Conservation (phyloP, 495 filamentous ascomycete species). For the Trichocladium uniseriatum region DNA sequence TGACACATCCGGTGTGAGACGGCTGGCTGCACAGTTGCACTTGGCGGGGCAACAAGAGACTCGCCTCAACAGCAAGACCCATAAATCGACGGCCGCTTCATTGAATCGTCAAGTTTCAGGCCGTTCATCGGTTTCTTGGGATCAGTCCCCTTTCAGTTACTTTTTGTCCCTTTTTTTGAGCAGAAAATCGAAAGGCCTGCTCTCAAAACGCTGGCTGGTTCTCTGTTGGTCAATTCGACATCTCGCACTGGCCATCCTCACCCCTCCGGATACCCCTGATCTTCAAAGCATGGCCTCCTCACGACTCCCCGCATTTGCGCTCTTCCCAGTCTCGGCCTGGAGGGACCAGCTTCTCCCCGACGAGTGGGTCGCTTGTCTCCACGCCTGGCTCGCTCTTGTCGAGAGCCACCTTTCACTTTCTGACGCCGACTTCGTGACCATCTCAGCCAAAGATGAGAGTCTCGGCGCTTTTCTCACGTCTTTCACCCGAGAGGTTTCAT, state of each 20-base stretch:
- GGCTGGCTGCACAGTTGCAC: neutral
- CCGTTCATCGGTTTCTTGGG: no score
- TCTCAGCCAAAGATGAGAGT: slow-evolving; percentile 46
- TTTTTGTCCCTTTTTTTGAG: no score
- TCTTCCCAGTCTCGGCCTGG: slow-evolving; percentile 62
- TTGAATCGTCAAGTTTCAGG: neutral
- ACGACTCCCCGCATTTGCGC: slow-evolving; percentile 56
- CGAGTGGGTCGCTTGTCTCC: slow-evolving; percentile 71
- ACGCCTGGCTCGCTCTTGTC: slow-evolving; percentile 63
- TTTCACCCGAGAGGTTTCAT: slow-evolving; percentile 46
- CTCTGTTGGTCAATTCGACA: no score
- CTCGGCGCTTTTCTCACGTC: slow-evolving; percentile 51
- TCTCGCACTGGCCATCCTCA: neutral
- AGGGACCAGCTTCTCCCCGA: slow-evolving; percentile 52
- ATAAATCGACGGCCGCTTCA: neutral
- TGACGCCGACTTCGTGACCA: slow-evolving; percentile 40
- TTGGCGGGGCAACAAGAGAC: slow-evolving; percentile 4
- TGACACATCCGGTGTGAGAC: slow-evolving; percentile 32
- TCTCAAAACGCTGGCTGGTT: no score
- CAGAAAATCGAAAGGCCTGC: no score
- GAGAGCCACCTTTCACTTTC: slow-evolving; percentile 53
- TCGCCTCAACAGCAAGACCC: neutral
- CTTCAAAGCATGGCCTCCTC: slow-evolving; percentile 10
- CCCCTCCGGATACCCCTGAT: neutral
- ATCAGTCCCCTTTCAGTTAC: no score